Base-by-base conservation (phyloP, 2,329 filamentous ascomycete species). In the Rutstroemia sydowiana region DNA sequence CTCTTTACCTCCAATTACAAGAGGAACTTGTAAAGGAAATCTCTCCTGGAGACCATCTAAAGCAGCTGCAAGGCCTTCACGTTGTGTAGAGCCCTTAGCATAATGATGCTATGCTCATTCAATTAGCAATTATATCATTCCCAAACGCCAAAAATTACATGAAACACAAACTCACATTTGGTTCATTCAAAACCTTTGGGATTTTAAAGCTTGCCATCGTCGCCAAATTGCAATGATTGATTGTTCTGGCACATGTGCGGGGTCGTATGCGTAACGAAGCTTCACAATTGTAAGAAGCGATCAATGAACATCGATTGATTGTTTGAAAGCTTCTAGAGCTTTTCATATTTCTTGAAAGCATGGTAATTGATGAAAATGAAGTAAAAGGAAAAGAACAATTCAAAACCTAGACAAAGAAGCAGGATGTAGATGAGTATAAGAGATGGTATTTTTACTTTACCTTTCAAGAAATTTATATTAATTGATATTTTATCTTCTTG, bases 111-210 rank as follows among this genome's bases (percentile, higher is more conserved):
- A 62, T 52, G 52, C 2, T n/a, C 46, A 13, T 16, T 37, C 8
- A 2, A 52, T 50, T 23, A 57, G 54, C 42, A 58, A 44, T 53
- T 26, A 40, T 39, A 28, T 23, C 23, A 26, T 16, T 14, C 6
- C 2, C 32, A 16, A 10, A 34, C 6, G 11, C 37, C 18, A 23
- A 13, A 46, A 31, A 37, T 48, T 30, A 26, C 49, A 50, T 48
- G 37, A 13, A 14, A 37, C 21, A 2, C n/a, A 16, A 50, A 76
- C 88, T 69, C 71, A 95, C 91, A 69, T 96, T 98, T n/a, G 89
- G 89, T 74, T 98, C 93, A 68, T 98, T 98, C 67, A 81, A 75
- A 62, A 96, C 81, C 57, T 83, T 83, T 45, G 93, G 93, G 47
- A 91, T 80, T 75, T 88, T 92, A 79, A 96, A 97, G 55, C 82